Evolutionary conservation across 2,329 filamentous ascomycete genomes (phyloP), one percentile per base, ranked within the genome.

Genomic region (Penicillium thymicola): DNA sequence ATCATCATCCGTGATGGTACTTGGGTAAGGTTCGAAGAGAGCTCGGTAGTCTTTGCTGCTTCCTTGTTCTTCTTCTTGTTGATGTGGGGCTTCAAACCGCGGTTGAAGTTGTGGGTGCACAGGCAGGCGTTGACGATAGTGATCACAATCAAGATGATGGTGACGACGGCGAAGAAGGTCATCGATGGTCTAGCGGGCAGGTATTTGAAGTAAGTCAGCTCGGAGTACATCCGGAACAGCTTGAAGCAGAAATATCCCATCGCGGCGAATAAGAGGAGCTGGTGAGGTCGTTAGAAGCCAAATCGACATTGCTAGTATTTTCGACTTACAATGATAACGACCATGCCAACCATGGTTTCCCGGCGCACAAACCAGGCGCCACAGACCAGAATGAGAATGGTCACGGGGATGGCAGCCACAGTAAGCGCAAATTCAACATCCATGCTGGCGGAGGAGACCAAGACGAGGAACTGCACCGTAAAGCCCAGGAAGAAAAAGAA

Each of bases 401-500:
- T 97, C 68, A 97, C 82, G 32, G 92, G 92, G 51, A 99, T 89
- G 27, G 93, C 94, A 59, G 88, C 89, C 46, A 94, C 86, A 8
- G 95, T 99, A 51, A 97, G 81, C 53, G 84, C 89, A 67, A 94
- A 90, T 74, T 99, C 94, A 67, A 85, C 79, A 60, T 88, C 83
- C 46, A 82, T 82, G 27, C 80, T 81, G 62, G 83, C 83, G 43
- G 85, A 87, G 56, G 85, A 87, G 58, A 99, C 92, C 57, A 97
- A 89, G 66, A 99, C 93, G 52, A 97, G 84, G 75, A 99, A 99
- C 72, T 99, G 94, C 45, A 99, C 90, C 7, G 94, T 97, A 75
- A 99, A 99, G 53, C 93, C 94, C 49, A 99, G 85, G 82, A 99
- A 99, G 81, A 99, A 97, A 85, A 99, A 99, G 77, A 99, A 97